These are phyloP conservation scores for Fusarium pininemorale DNA, from an alignment of 2,329 filamentous ascomycete genomes.

Conservation along the genomic window DNA sequence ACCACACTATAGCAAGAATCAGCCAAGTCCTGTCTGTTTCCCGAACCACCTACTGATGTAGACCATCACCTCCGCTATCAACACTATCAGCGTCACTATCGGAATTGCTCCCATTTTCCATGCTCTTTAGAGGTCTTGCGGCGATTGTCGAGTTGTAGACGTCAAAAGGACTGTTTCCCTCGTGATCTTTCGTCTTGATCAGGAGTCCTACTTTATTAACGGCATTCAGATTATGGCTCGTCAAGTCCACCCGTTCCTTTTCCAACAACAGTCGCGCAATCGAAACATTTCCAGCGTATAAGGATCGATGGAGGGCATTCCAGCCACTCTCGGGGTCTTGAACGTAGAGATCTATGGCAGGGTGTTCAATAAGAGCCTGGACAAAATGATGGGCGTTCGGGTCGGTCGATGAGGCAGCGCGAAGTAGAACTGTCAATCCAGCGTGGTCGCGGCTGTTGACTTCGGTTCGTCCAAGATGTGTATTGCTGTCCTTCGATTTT, in stretches of 20 bases:
- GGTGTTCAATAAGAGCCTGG: constrained; percentile 80
- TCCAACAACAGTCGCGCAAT: constrained; percentile 85
- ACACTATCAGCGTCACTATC: constrained; percentile 67
- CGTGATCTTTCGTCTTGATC: constrained; percentile 94
- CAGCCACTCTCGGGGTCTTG: constrained; percentile 94
- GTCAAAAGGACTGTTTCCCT: constrained; percentile 94
- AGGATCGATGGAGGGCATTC: constrained; percentile 90
- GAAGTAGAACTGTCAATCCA: constrained; percentile 85
- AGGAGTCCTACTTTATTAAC: constrained; percentile 74
- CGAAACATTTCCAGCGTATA: constrained; percentile 89
- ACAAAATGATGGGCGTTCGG: constrained; percentile 78
- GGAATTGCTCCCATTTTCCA: constrained; percentile 56
- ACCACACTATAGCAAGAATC: constrained; percentile 29
- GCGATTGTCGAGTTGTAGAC: constrained; percentile 89
- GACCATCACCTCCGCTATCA: constrained; percentile 49
- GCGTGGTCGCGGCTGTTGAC: constrained; percentile 85
- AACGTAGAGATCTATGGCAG: constrained; percentile 82
- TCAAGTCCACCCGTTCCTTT: constrained; percentile 74
- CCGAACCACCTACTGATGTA: constrained; percentile 43
- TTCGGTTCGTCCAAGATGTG: constrained; percentile 66
- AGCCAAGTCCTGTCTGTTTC: constrained; percentile 12
- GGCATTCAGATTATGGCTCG: constrained; percentile 66
- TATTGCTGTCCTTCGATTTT: constrained; percentile 56
- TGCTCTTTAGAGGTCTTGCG: constrained; percentile 70
- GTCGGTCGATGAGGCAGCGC: constrained; percentile 80